phyloP scores from a whole-genome alignment of 257 asterid species.

The Primulina eburnea region DNA sequence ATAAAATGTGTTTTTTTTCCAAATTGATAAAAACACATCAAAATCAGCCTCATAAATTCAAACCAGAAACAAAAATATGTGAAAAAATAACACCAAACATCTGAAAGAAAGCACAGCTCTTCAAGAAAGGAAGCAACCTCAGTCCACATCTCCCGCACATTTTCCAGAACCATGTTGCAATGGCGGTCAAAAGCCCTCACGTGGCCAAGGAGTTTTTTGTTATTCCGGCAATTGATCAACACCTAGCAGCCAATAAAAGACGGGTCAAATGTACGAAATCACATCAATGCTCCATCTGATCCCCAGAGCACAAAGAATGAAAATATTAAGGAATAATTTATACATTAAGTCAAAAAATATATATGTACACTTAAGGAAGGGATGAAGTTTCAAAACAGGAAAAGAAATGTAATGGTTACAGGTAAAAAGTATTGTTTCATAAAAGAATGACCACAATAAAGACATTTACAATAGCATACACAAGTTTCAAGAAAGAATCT shows the following conservation, averaged over 20 bases:
- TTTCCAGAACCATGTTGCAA: constrained; percentile 92
- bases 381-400: background rate
- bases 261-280: background rate
- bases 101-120: background rate
- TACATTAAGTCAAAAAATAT: background rate
- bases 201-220: constrained; percentile 81
- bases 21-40: background rate
- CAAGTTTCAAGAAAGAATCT: background rate
- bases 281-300: too few relatives aligned
- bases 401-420: background rate
- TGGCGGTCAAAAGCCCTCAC: constrained; percentile 91
- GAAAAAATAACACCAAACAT: background rate
- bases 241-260: constrained; percentile 40
- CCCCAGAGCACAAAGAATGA: background rate
- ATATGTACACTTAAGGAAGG: background rate
- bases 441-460: background rate
- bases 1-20: too few relatives aligned
- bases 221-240: constrained; percentile 84
- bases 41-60: background rate
- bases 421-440: background rate
- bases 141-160: constrained; percentile 95
- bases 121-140: constrained; percentile 46
- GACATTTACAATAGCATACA: background rate
- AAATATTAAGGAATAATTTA: background rate
- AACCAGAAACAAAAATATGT: background rate